phyloP scores from a whole-genome alignment of 148 eudicot genomes.

The Rheum nobile region DNA sequence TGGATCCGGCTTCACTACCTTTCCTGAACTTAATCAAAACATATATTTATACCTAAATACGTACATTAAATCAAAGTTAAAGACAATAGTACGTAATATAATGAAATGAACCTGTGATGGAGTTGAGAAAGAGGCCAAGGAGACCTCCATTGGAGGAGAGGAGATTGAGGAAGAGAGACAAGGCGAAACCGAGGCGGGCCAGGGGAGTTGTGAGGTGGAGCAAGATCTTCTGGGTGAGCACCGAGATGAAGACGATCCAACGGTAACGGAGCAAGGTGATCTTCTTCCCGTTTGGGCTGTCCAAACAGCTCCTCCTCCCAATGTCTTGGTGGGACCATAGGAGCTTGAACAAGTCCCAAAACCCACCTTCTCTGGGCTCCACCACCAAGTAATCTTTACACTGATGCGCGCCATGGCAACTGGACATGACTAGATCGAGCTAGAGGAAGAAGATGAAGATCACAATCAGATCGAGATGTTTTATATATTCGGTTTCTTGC shows the following conservation, averaged over 20 bases:
- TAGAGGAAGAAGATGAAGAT: not conserved
- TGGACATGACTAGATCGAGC: not conserved
- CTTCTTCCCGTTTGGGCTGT: not conserved
- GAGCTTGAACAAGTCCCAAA: not conserved
- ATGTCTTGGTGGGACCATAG: not conserved
- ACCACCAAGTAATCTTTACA: not conserved
- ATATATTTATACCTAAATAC: no score
- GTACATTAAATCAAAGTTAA: no score
- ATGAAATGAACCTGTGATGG: not conserved
- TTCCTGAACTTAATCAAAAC: slow-evolving; percentile 16
- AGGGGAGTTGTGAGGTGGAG: not conserved
- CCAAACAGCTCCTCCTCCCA: not conserved
- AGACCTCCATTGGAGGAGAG: not conserved
- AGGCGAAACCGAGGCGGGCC: not conserved
- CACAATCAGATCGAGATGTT: not conserved
- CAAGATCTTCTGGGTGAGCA: slow-evolving; percentile 1
- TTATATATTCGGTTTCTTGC: not conserved
- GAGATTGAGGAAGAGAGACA: not conserved
- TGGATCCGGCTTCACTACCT: slow-evolving; percentile 25
- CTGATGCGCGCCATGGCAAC: not conserved
- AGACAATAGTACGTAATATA: no score
- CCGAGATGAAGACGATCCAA: slow-evolving; percentile 7
- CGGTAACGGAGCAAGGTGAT: not conserved
- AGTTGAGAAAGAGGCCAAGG: slow-evolving; percentile 3
- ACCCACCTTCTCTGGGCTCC: not conserved